A percentile compares a stretch with the other conserved stretches of the same genome.
Evolutionary conservation across 1,139 yeast species (phyloP).

Genomic region (Yamadazyma pseudoaaseri): DNA sequence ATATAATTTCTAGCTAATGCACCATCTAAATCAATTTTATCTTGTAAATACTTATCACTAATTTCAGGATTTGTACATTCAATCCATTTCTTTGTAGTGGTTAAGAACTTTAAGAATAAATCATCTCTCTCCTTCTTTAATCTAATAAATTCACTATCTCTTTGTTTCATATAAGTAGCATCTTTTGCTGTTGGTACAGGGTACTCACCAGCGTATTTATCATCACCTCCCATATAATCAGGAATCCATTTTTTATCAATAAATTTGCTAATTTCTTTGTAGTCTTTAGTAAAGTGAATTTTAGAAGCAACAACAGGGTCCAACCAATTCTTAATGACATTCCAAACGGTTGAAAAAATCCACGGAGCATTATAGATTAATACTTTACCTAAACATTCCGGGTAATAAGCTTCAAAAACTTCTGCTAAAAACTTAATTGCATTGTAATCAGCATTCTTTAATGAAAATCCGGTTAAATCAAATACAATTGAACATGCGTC

Average conservation of each 20-base stretch:
- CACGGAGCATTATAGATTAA: slow-evolving; percentile 88
- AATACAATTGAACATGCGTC: slow-evolving; percentile 42
- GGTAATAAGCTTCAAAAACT: slow-evolving; percentile 84
- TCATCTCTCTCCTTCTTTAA: slow-evolving; percentile 35
- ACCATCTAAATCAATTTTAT: slow-evolving; percentile 31
- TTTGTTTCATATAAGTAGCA: slow-evolving; percentile 27
- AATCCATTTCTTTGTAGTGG: slow-evolving; percentile 41
- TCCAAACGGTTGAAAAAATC: slow-evolving; percentile 87
- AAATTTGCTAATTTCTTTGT: slow-evolving; percentile 30
- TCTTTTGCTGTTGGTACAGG: slow-evolving; percentile 46
- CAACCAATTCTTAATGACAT: slow-evolving; percentile 77
- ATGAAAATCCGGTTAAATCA: slow-evolving; percentile 57
- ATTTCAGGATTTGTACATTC: slow-evolving; percentile 41
- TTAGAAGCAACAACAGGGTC: slow-evolving; percentile 58
- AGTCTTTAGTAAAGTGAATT: slow-evolving; percentile 42
- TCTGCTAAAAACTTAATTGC: slow-evolving; percentile 77
- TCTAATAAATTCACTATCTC: slow-evolving; percentile 21
- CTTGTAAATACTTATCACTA: slow-evolving; percentile 39
- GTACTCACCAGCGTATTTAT: slow-evolving; percentile 45
- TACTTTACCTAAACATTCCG: slow-evolving; percentile 75
- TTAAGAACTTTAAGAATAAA: slow-evolving; percentile 28
- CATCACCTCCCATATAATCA: slow-evolving; percentile 40
- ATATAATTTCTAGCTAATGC: slow-evolving; percentile 34
- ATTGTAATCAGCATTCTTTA: slow-evolving; percentile 79
- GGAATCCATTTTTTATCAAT: slow-evolving; percentile 38